These are phyloP conservation scores for Microascus cirrosus DNA, from an alignment of 2,329 filamentous ascomycete species.

Conservation along the genomic window DNA sequence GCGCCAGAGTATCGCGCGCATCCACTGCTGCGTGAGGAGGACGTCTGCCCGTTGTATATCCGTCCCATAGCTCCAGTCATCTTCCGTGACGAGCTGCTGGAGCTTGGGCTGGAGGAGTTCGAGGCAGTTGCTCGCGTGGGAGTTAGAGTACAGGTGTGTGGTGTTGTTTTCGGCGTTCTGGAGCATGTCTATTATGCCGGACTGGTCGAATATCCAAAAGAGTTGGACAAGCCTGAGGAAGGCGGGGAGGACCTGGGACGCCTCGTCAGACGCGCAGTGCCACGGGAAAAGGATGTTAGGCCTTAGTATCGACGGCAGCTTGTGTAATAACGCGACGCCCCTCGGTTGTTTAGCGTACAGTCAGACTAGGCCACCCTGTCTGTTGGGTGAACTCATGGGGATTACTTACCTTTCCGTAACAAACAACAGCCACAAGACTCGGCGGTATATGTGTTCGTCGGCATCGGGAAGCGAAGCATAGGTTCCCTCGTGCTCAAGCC, in stretches of 20 bases:
- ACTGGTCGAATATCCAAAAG: constrained; percentile 38
- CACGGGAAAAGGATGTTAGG: constrained; percentile 25
- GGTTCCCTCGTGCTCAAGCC: constrained; percentile 26
- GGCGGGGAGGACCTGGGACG: constrained; percentile 31
- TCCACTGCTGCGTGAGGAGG: constrained; percentile 38
- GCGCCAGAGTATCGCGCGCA: constrained; percentile 36
- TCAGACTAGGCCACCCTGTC: not conserved
- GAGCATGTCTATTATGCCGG: constrained; percentile 34
- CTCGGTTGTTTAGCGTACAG: not conserved
- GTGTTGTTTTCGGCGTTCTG: constrained; percentile 21
- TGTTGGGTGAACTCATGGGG: not conserved
- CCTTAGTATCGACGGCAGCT: constrained; percentile 32
- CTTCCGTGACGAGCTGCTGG: constrained; percentile 24
- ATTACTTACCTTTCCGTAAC: constrained; percentile 27
- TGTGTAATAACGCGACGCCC: constrained; percentile 37
- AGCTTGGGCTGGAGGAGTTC: constrained; percentile 28
- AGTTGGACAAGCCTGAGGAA: constrained; percentile 36
- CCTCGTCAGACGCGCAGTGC: constrained; percentile 22
- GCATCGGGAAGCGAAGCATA: constrained; percentile 21
- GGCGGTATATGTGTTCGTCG: constrained; percentile 31
- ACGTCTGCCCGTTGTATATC: constrained; percentile 36
- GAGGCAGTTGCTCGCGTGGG: constrained; percentile 13
- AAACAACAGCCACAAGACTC: constrained; percentile 35
- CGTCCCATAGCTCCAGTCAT: constrained; percentile 23
- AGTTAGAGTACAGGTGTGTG: not conserved